Conservation (phyloP, 2,329 filamentous ascomycete species). For the Rachicladosporium sp. region DNA sequence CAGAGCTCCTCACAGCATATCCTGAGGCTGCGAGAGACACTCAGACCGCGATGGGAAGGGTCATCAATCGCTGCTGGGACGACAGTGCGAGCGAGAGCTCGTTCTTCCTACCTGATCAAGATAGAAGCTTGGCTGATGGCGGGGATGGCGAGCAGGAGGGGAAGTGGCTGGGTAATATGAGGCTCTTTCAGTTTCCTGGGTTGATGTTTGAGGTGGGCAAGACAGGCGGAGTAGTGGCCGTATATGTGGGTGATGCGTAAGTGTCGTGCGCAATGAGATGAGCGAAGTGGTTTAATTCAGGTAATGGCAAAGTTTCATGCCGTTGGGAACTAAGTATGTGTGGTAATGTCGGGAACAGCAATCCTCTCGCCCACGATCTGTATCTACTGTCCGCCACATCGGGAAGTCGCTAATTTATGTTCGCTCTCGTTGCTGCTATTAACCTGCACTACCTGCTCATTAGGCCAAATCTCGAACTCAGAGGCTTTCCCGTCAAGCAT, state of each 20-base stretch:
- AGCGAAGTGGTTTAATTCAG: too few species aligned
- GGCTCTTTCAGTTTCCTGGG: conserved; percentile 85
- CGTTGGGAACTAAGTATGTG: too few species aligned
- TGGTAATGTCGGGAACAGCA: too few species aligned
- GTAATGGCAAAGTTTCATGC: too few species aligned
- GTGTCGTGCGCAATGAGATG: too few species aligned
- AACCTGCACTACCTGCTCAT: too few species aligned
- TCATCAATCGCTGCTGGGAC: conserved; percentile 26
- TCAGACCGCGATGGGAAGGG: conserved; percentile 37
- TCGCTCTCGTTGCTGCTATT: too few species aligned
- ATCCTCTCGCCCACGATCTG: too few species aligned
- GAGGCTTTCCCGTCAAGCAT: too few species aligned
- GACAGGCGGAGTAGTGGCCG: conserved; percentile 60
- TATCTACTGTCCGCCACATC: too few species aligned
- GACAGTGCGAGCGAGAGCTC: conserved; percentile 17
- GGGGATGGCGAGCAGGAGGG: conserved; percentile 28
- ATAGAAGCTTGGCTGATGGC: conserved; percentile 23
- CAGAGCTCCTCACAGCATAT: conserved; percentile 16
- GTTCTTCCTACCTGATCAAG: conserved; percentile 22
- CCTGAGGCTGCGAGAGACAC: conserved; percentile 40
- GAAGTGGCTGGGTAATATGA: conserved; percentile 54
- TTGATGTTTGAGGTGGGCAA: conserved; percentile 91
- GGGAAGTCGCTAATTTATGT: too few species aligned
- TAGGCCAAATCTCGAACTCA: too few species aligned
- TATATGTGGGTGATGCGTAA: conserved; percentile 1